phyloP scores from a whole-genome alignment of 78 protist species.

The Mastigamoeba balamuthi region DNA sequence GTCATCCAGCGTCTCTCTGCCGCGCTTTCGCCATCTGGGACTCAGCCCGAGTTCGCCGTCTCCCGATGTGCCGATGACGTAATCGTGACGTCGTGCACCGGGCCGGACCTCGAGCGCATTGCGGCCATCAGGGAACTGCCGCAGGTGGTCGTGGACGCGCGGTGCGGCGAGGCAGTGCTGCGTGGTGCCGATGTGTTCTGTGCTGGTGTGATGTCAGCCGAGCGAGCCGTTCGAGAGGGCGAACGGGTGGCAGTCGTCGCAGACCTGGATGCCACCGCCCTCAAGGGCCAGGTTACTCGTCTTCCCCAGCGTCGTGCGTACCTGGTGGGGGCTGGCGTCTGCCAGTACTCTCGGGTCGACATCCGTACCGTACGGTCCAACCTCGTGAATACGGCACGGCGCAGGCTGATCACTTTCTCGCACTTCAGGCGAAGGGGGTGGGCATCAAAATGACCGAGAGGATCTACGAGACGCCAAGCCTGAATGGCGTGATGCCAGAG shows the following conservation, averaged over 20 bases:
- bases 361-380: too few relatives aligned
- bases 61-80: too few relatives aligned
- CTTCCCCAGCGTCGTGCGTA: not conserved
- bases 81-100: too few relatives aligned
- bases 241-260: not conserved
- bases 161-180: not conserved
- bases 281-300: not conserved
- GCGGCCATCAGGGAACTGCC: too few relatives aligned
- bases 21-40: too few relatives aligned
- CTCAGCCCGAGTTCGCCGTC: too few relatives aligned
- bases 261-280: not conserved
- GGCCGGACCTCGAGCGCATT: too few relatives aligned
- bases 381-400: too few relatives aligned
- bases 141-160: not conserved
- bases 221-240: not conserved
- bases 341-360: too few relatives aligned
- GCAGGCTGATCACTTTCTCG: too few relatives aligned
- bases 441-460: constrained; percentile 1
- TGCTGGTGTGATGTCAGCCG: not conserved
- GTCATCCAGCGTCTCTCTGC: too few relatives aligned
- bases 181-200: not conserved
- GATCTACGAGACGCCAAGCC: not conserved
- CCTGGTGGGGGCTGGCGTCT: not conserved
- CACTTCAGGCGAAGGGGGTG: not conserved
- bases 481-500: not conserved